These are phyloP conservation scores for Arctostaphylos glauca DNA, from an alignment of 148 eudicot species.

Conservation along the genomic window DNA sequence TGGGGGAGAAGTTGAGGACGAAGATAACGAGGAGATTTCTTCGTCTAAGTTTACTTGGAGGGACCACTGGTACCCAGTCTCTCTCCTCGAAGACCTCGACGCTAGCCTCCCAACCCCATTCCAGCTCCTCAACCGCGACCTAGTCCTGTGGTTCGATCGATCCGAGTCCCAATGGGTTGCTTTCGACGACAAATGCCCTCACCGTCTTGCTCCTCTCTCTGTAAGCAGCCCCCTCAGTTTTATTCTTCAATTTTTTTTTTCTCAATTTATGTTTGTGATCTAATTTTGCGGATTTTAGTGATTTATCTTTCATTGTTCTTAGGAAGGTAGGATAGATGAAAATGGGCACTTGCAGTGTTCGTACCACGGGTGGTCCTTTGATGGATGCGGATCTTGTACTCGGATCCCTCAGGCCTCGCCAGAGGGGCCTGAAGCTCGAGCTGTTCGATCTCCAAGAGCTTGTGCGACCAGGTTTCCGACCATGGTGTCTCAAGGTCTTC, in stretches of 20 bases:
- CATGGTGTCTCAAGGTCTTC: constrained; percentile 91
- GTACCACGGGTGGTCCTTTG: constrained; percentile 97
- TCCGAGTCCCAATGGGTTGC: constrained; percentile 64
- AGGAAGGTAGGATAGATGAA: constrained; percentile 98
- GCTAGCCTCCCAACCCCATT: constrained; percentile 63
- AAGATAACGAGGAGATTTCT: constrained; percentile 29
- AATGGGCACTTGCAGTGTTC: constrained; percentile 97
- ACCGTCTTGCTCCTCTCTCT: constrained; percentile 93
- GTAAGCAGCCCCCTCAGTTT: constrained; percentile 27
- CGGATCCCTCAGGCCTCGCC: constrained; percentile 82
- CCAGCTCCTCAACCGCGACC: constrained; percentile 82
- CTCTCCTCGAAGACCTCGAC: constrained; percentile 80
- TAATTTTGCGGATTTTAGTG: constrained; percentile 9
- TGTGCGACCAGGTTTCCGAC: constrained; percentile 84
- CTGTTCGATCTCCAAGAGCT: constrained; percentile 75
- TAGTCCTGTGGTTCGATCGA: constrained; percentile 78
- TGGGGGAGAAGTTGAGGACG: constrained; percentile 18
- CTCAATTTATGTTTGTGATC: constrained; percentile 4
- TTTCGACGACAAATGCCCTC: constrained; percentile 90
- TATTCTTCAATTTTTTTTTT: background rate
- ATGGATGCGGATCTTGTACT: constrained; percentile 76
- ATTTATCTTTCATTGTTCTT: constrained; percentile 9
- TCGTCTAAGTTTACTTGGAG: constrained; percentile 74
- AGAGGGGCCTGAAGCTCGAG: constrained; percentile 86
- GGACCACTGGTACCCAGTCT: constrained; percentile 96